Evolutionary conservation across 2,329 filamentous ascomycete species (phyloP), one percentile per base, ranked within the genome.

Genomic region (Trichoderma atrobrunneum): DNA sequence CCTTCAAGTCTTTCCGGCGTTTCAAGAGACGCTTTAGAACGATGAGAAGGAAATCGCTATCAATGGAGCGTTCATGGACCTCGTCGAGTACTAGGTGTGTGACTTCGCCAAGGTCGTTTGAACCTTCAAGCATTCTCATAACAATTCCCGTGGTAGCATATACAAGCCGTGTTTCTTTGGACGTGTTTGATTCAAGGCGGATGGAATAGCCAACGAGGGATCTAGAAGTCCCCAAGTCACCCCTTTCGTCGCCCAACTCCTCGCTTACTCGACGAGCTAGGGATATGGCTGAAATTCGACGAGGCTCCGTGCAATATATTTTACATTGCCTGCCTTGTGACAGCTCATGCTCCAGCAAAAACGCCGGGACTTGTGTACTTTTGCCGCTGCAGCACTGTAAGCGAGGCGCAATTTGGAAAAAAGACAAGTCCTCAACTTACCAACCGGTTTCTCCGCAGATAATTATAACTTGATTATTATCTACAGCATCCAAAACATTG

Each of bases 31-130:
- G 92, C 78, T 93, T 93, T 65, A 99, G 87, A 1, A 98, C 93
- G 76, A 99, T 96, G 18, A 99, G 87, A 39, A 99, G 85, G 80
- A 99, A 98, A 80, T 99, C 96, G 71, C 95, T 97, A 79, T 99
- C 96, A 76, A 99, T 98, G 14, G 94, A 93, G 74, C 95, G 90
- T 81, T 99, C 96, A 79, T 99, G 96, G 3, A 98, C 95, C 82
- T 99, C 96, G 78, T 99, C 96, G n/a, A 99, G 90, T 60, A 99
- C 90, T 73, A 99, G 84, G 82, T 98, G 96, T 0, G 95, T 97
- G 67, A 99, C 91, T 74, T 98, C 95, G 72, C 90, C 88, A 57
- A 99, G 88, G 71, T 97, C 92, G 74, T 94, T 92, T 0, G 93
- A 93, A 10, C 92, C 91, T 81, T 99, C 96, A 16, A 99, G 86